Conservation (phyloP, 768 basidiomycete species). For the Termitomyces sp. region DNA sequence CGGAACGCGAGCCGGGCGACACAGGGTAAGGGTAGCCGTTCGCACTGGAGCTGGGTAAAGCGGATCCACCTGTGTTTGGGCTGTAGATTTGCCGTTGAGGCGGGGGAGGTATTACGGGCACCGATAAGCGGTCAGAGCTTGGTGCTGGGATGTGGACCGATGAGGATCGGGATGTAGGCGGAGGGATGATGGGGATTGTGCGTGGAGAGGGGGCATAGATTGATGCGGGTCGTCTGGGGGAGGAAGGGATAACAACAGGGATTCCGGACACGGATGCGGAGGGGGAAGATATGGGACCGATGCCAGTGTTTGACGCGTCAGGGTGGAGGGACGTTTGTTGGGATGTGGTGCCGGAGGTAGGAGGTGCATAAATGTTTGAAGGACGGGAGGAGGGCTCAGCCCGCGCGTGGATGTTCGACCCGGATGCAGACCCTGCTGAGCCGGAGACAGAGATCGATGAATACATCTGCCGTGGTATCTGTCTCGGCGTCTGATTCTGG, state of each 20-base stretch:
- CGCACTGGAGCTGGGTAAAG: conserved; percentile 1
- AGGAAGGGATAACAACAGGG: neutral
- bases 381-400: neutral
- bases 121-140: neutral
- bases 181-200: neutral
- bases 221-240: neutral
- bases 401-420: neutral
- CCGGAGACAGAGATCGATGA: neutral
- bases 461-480: conserved; percentile 5
- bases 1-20: neutral
- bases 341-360: neutral
- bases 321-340: neutral
- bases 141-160: neutral
- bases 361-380: neutral
- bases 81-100: conserved; percentile 2
- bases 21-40: conserved; percentile 1
- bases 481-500: conserved; percentile 1
- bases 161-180: neutral
- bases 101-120: neutral
- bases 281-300: neutral
- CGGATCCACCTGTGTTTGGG: neutral
- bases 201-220: neutral
- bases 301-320: neutral
- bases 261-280: neutral
- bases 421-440: neutral